Conservation (phyloP, 2,329 filamentous ascomycete species). For the Neurospora sp. region DNA sequence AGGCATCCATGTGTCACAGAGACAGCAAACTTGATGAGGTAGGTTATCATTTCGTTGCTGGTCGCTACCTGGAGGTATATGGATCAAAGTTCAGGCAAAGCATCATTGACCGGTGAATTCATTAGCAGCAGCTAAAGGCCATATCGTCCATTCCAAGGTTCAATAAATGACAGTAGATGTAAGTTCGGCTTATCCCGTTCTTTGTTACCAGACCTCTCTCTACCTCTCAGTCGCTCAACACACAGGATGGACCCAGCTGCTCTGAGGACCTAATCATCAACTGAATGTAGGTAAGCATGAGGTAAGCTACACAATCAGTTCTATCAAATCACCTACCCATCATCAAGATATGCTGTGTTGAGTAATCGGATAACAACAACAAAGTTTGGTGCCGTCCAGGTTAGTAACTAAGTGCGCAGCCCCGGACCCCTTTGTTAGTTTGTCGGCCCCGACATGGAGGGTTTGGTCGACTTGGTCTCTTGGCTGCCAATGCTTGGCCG, state of each 20-base stretch:
- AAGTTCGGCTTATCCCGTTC: not conserved
- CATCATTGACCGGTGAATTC: not conserved
- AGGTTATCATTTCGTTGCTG: not conserved
- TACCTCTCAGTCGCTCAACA: not conserved
- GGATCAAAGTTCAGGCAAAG: not conserved
- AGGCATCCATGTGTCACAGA: not conserved
- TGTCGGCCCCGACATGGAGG: not conserved
- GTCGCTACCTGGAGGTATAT: not conserved
- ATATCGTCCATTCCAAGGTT: not conserved
- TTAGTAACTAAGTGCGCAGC: not conserved
- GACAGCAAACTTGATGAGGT: not conserved
- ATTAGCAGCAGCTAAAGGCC: not conserved
- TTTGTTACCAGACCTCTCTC: not conserved
- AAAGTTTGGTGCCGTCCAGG: not conserved
- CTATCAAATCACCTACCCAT: not conserved
- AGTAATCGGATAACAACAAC: not conserved
- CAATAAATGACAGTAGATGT: not conserved
- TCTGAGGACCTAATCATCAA: not conserved
- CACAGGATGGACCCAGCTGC: not conserved
- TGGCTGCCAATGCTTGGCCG: not conserved
- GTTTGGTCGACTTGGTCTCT: not conserved
- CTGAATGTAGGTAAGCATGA: not conserved
- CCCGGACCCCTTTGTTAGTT: not conserved
- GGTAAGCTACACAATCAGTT: not conserved
- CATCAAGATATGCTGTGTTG: not conserved